Evolutionary conservation across 2,329 filamentous ascomycete species (phyloP).

Genomic region (Aureobasidium musti): DNA sequence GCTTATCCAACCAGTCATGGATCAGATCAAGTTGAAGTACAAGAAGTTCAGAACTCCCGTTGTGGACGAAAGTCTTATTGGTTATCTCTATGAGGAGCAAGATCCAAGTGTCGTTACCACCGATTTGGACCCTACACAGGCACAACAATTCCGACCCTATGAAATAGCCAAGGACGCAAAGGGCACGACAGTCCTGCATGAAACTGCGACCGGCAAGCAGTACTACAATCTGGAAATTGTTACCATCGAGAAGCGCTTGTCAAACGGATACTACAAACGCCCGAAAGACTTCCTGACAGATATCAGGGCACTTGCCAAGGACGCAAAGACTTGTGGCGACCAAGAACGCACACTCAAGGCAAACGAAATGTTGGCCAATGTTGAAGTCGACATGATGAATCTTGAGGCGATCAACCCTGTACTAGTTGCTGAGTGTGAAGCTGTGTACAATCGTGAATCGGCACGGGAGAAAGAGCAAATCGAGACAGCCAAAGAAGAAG

Average conservation of each 20-base stretch:
- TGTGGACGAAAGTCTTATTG: conserved; percentile 71
- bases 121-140: conserved; percentile 59
- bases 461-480: conserved; percentile 60
- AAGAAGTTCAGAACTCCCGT: conserved; percentile 82
- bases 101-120: conserved; percentile 67
- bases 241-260: conserved; percentile 92
- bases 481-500: conserved; percentile 61
- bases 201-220: conserved; percentile 76
- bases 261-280: conserved; percentile 93
- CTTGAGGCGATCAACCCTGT: conserved; percentile 67
- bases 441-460: conserved; percentile 71
- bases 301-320: conserved; percentile 79
- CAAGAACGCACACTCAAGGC: conserved; percentile 80
- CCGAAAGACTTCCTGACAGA: conserved; percentile 88
- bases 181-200: conserved; percentile 72
- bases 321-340: conserved; percentile 80
- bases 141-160: conserved; percentile 68
- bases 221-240: conserved; percentile 94
- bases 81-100: conserved; percentile 81
- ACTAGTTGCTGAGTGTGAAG: conserved; percentile 73
- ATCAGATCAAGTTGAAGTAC: conserved; percentile 89
- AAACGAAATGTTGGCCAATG: conserved; percentile 88
- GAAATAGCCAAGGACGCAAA: conserved; percentile 78
- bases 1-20: conserved; percentile 90
- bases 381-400: conserved; percentile 85